Evolutionary conservation across 495 filamentous ascomycete species (phyloP).

Genomic region (Aspergillus asperescens): DNA sequence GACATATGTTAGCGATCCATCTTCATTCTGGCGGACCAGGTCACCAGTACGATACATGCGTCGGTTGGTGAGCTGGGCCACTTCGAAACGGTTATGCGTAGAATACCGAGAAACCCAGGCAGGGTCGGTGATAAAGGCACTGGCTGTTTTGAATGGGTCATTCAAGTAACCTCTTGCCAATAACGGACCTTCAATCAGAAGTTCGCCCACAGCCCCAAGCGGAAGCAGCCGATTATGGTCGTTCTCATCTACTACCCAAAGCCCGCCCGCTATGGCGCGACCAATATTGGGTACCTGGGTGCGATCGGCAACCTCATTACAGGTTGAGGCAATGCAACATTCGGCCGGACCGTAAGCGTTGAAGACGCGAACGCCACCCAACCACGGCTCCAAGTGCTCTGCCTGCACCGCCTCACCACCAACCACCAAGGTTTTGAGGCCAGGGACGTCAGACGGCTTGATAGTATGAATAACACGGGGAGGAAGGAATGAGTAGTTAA

Average conservation of each 20-base stretch:
- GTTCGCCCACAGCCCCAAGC: slow-evolving; percentile 50
- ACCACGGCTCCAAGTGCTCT: slow-evolving; percentile 32
- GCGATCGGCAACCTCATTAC: slow-evolving; percentile 6
- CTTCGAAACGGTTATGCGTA: neutral
- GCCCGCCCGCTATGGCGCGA: slow-evolving; percentile 26
- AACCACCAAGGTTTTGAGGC: slow-evolving; percentile 7
- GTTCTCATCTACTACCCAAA: slow-evolving; percentile 49
- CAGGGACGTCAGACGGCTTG: slow-evolving; percentile 6
- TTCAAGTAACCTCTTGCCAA: slow-evolving; percentile 49
- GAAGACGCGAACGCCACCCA: slow-evolving; percentile 31
- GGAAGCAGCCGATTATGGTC: slow-evolving; percentile 47
- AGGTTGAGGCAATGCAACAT: slow-evolving; percentile 20
- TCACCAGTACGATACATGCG: slow-evolving; percentile 58
- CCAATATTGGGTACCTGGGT: slow-evolving; percentile 26
- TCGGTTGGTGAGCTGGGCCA: neutral
- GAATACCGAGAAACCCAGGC: slow-evolving; percentile 1
- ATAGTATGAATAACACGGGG: slow-evolving; percentile 11
- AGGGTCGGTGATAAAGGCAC: slow-evolving; percentile 37
- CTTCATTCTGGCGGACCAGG: slow-evolving; percentile 42
- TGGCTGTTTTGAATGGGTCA: slow-evolving; percentile 36
- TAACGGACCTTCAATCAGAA: slow-evolving; percentile 51
- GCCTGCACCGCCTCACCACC: slow-evolving; percentile 11
- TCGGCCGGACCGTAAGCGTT: slow-evolving; percentile 51
- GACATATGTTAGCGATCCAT: slow-evolving; percentile 46
- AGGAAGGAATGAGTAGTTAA: slow-evolving; percentile 24